Base-by-base conservation (phyloP, 2,329 filamentous ascomycete genomes). In the Cladosporium sp. region DNA sequence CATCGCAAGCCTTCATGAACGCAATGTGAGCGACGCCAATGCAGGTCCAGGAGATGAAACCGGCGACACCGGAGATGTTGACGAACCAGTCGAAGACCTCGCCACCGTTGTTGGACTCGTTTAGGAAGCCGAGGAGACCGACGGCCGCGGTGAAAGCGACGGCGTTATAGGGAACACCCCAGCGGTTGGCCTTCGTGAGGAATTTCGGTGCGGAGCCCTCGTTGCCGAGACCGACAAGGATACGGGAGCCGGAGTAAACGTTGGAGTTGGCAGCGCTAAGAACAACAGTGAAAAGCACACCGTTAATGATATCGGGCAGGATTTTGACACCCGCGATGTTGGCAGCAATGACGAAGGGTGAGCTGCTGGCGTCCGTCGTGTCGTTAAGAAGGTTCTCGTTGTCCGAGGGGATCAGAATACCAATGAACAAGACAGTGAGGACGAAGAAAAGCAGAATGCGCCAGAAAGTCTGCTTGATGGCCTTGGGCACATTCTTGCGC, bases 81-180 rank as follows among this genome's bases (percentile, higher is more conserved):
- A 88, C 79, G 57, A 90, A 82, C 86, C 86, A 90, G 40, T 76
- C 76, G 55, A 91, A 72, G 1, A 90, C 88, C 75, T 84, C 79
- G 39, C 85, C 77, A 17, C 78, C 82, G 64, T 85, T 86, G 55
- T 80, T 77, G 7, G 80, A 85, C 15, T 92, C 77, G 66, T 90
- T 84, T 42, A 91, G 71, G 68, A 90, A 93, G 2, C 84, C 80
- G 9, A 95, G 71, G 7, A 89, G 73, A 1, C 85, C 80, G 59
- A 93, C 82, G 3, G 80, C 65, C 41, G 89, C 76, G 0, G 87
- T 85, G 22, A 84, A 67, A 1, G 67, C 56, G 34, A 92, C 86
- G 62, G 84, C 88, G 68, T 86, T 89, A 55, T 89, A 77, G 0
- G 89, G 89, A 0, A 93, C 84, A 42, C 86, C 86, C 9, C 71